Conservation (phyloP, 75 land plant genomes). For the Sequoiadendron giganteum region DNA sequence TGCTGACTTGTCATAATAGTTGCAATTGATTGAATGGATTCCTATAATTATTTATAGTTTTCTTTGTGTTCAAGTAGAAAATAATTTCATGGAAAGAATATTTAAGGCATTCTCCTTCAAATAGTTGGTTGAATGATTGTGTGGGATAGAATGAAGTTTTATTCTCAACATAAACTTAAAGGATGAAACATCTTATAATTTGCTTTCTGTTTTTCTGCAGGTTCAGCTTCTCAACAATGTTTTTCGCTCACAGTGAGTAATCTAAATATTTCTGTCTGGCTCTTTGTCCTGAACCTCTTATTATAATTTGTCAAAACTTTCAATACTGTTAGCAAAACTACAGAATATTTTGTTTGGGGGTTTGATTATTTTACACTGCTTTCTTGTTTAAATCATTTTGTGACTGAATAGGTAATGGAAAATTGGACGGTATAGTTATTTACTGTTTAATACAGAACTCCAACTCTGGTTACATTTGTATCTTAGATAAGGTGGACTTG, state of each 20-base stretch:
- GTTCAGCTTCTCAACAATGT: constrained; percentile 89
- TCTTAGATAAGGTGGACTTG: background rate
- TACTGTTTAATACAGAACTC: background rate
- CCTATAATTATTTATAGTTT: background rate
- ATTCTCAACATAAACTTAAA: background rate
- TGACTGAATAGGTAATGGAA: background rate
- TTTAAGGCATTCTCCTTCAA: background rate
- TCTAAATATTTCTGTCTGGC: background rate
- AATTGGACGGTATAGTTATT: background rate
- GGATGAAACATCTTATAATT: background rate
- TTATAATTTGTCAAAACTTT: background rate
- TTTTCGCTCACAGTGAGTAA: constrained; percentile 79
- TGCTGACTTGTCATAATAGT: background rate
- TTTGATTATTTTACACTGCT: background rate
- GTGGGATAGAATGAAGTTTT: background rate
- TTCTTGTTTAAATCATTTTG: background rate
- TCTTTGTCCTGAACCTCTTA: background rate
- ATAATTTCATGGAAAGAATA: background rate
- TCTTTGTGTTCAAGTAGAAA: background rate
- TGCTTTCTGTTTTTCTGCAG: constrained; percentile 36
- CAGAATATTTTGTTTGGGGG: background rate
- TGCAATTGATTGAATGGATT: background rate
- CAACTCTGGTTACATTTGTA: background rate
- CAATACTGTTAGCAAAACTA: background rate
- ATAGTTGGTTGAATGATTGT: background rate